Base-by-base conservation (phyloP, 345 rosid genomes). In the Triadica sebifera region DNA sequence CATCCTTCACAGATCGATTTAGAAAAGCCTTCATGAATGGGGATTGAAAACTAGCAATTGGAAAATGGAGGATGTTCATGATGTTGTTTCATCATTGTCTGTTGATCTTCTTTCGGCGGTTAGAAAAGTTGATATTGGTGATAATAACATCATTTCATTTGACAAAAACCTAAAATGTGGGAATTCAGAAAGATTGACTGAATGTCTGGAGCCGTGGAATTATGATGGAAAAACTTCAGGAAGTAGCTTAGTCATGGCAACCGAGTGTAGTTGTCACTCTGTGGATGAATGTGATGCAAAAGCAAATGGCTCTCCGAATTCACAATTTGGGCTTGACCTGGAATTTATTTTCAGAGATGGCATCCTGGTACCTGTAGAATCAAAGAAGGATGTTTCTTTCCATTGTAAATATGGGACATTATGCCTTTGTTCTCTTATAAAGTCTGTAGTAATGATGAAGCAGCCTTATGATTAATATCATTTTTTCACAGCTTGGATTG, bases 391-490 rank as follows among this genome's bases (percentile, higher is more conserved):
- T 45, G 69, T 64, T 57, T 20, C 80, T 69, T 82, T 81, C 77
- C 98, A 93, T 78, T 95, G 99, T 88, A 89, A 79, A 87, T 91
- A 84, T 65, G 86, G 85, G 80, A 79, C 73, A 4, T 70, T 95
- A 29, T 95, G 98, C 85, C 91, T 95, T 75, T 87, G 90, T 74
- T 83, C 93, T 76, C 89, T 93, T 69, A 65, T 86, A 80, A 80
- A 87, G 82, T 83, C 87, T 10, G 78, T 89, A 73, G 81, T 76
- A 78, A 78, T 73, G 80, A 80, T 83, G 84, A 89, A 87, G 90
- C 84, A 78, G 80, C 86, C 75, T 66, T 75, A 73, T 74, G 81
- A 59, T 73, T 90, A 86, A 87, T 70, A 65, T 47, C 56, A 55
- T 74, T 25, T 67, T 62, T 55, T 47, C 50, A 41, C 46, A 8